A percentile compares a stretch with the other conserved stretches of the same genome.
phyloP scores from a whole-genome alignment of 306 rosid species.

The Dalbergia cultrata region DNA sequence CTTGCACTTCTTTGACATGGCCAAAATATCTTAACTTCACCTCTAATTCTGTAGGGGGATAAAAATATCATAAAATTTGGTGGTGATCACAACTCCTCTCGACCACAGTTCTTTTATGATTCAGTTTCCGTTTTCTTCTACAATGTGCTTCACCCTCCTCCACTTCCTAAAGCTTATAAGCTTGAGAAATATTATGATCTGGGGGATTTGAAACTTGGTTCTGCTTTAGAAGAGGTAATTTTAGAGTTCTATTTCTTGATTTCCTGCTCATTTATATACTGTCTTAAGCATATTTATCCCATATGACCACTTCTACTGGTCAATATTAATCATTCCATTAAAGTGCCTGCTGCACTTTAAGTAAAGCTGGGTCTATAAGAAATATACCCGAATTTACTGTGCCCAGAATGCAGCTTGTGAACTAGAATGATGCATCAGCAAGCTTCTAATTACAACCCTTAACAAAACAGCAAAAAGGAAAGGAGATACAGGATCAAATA shows the following conservation, averaged over 20 bases:
- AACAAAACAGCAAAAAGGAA: neutral
- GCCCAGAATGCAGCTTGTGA: neutral
- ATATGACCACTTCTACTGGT: neutral
- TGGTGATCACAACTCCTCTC: slow-evolving; percentile 96
- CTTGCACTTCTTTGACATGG: slow-evolving; percentile 11
- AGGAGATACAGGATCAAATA: neutral
- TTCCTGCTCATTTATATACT: slow-evolving; percentile 4
- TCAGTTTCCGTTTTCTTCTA: slow-evolving; percentile 91
- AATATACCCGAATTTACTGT: slow-evolving; percentile 11
- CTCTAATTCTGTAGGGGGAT: slow-evolving; percentile 73
- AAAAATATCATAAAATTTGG: slow-evolving; percentile 83
- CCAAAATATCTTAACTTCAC: slow-evolving; percentile 37
- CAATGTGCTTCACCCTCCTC: slow-evolving; percentile 91
- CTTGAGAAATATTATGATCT: slow-evolving; percentile 78
- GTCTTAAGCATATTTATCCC: neutral
- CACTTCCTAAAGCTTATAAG: slow-evolving; percentile 63
- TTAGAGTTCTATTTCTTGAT: slow-evolving; percentile 23
- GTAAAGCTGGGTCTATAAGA: slow-evolving; percentile 13
- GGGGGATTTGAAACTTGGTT: slow-evolving; percentile 73
- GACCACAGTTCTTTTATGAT: slow-evolving; percentile 92
- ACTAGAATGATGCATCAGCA: slow-evolving; percentile 25
- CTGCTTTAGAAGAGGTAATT: slow-evolving; percentile 77
- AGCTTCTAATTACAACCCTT: slow-evolving; percentile 16
- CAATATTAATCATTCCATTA: slow-evolving; percentile 20
- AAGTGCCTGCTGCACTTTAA: slow-evolving; percentile 1